These are phyloP conservation scores for Aspergillus heteromorphus DNA, from an alignment of 495 filamentous ascomycete species.

Conservation along the genomic window DNA sequence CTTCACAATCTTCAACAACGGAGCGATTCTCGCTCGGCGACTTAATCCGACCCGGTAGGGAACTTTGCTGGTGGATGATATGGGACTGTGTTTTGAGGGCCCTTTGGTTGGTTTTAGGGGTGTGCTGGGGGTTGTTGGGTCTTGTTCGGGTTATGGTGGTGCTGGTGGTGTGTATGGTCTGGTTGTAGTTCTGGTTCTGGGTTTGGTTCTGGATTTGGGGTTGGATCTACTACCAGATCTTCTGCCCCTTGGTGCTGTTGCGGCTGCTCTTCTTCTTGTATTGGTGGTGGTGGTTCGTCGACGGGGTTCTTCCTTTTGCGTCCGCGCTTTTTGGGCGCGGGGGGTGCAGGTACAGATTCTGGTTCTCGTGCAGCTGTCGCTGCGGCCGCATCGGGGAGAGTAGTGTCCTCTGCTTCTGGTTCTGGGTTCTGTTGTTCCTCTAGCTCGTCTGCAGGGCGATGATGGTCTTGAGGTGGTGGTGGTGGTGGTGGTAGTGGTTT, in stretches of 20 bases:
- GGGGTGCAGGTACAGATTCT: constrained; percentile 4
- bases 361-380: background rate
- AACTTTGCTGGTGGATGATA: constrained; percentile 49
- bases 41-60: constrained; percentile 64
- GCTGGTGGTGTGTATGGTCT: constrained; percentile 9
- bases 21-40: constrained; percentile 58
- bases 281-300: background rate
- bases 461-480: background rate
- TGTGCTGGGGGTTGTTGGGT: constrained; percentile 18
- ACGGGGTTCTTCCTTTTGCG: constrained; percentile 39
- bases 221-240: no score
- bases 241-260: background rate
- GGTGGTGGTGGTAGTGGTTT: background rate
- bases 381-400: background rate
- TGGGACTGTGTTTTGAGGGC: constrained; percentile 43
- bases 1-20: constrained; percentile 58
- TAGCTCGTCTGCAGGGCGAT: background rate
- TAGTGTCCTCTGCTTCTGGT: no score
- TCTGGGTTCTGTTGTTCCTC: background rate
- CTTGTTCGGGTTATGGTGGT: constrained; percentile 42
- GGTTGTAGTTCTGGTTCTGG: background rate
- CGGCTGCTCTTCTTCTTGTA: background rate
- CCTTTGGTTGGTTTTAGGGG: constrained; percentile 17
- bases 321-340: constrained; percentile 39
- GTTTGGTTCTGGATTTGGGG: background rate